phyloP scores from a whole-genome alignment of 2,329 filamentous ascomycete genomes.

The Fusarium acutatum region DNA sequence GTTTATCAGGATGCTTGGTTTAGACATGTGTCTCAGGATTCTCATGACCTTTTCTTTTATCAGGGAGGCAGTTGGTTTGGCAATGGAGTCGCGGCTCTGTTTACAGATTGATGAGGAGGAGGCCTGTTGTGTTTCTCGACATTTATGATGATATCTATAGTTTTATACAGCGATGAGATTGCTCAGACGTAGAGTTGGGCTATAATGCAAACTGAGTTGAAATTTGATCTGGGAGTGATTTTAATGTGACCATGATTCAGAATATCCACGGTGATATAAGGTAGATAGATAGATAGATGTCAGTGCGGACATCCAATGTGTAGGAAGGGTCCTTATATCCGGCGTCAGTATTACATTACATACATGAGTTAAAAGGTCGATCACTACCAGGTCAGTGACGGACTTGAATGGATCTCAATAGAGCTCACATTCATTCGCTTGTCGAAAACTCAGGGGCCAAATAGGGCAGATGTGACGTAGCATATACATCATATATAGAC shows the following conservation, averaged over 20 bases:
- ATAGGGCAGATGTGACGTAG: constrained; percentile 16
- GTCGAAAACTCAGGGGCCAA: not conserved
- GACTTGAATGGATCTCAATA: not conserved
- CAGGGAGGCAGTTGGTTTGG: constrained; percentile 20
- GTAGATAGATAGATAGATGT: not conserved
- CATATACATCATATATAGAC: constrained; percentile 9
- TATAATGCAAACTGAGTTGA: constrained; percentile 22
- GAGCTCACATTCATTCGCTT: not conserved
- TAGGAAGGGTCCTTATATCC: not conserved
- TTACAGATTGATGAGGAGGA: constrained; percentile 36
- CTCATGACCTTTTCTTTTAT: constrained; percentile 21
- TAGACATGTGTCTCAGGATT: constrained; percentile 37
- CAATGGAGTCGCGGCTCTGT: constrained; percentile 31
- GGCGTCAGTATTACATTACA: not conserved
- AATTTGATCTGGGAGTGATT: not conserved
- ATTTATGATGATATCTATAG: constrained; percentile 25
- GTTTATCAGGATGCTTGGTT: constrained; percentile 28
- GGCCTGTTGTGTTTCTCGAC: not conserved
- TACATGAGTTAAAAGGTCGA: not conserved
- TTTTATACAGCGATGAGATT: constrained; percentile 2
- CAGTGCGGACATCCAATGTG: not conserved
- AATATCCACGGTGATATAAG: not conserved
- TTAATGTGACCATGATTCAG: not conserved
- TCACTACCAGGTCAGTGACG: not conserved
- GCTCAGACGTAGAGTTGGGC: constrained; percentile 4